Percentiles rank a stretch among this genome's conserved stretches.
Evolutionary conservation across 2,329 filamentous ascomycete genomes (phyloP).

Genomic region (Phyllosticta citrichinensis): DNA sequence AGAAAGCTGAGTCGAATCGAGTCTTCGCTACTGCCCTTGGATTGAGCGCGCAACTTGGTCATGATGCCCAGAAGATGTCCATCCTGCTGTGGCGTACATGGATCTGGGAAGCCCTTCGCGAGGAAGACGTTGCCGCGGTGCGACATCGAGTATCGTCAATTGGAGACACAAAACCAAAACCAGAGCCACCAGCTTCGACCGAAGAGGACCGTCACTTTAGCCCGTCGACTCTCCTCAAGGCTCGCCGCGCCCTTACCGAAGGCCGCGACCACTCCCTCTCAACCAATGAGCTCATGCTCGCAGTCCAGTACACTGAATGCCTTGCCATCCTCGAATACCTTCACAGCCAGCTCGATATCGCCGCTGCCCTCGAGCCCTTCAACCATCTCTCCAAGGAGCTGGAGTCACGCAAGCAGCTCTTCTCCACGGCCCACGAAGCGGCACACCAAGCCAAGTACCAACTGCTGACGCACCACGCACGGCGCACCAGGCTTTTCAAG

Average conservation of each 20-base stretch:
- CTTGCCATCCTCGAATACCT: constrained; percentile 60
- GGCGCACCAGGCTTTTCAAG: constrained; percentile 53
- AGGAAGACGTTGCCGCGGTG: constrained; percentile 25
- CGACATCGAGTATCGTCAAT: constrained; percentile 25
- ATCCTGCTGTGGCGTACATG: constrained; percentile 50
- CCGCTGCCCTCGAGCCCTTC: constrained; percentile 30
- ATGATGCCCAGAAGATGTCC: constrained; percentile 25
- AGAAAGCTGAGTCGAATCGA: constrained; percentile 47
- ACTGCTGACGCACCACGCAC: constrained; percentile 57
- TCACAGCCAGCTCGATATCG: constrained; percentile 27
- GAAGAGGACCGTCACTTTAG: neutral
- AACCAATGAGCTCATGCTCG: constrained; percentile 27
- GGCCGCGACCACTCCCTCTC: constrained; percentile 49
- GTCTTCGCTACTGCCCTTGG: constrained; percentile 60
- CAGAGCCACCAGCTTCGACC: neutral
- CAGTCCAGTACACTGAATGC: constrained; percentile 50
- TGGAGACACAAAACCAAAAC: constrained; percentile 12
- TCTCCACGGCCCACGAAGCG: constrained; percentile 43
- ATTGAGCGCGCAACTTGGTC: constrained; percentile 38
- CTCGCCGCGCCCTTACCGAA: constrained; percentile 35
- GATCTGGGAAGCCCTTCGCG: constrained; percentile 56
- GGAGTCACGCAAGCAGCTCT: constrained; percentile 14
- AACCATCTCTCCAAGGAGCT: constrained; percentile 17
- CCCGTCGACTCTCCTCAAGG: constrained; percentile 15
- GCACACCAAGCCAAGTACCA: constrained; percentile 59